Conservation (phyloP, 176 grass and related monocot species). For the Triticum dicoccoides region DNA sequence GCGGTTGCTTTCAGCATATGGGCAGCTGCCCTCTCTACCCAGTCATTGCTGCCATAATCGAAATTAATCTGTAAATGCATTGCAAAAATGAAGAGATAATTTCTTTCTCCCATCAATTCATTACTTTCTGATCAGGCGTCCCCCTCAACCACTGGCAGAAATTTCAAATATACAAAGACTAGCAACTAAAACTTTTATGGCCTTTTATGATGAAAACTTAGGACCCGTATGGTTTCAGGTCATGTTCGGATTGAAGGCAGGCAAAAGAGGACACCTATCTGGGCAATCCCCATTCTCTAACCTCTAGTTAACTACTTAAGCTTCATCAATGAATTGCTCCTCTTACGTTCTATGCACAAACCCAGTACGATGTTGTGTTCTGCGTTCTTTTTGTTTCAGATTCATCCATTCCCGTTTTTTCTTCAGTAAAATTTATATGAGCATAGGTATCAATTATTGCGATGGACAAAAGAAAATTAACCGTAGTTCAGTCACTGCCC, state of each 20-base stretch:
- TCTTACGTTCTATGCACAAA: neutral
- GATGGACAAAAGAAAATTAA: neutral
- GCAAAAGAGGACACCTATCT: neutral
- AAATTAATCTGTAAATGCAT: neutral
- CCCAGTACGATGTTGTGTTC: neutral
- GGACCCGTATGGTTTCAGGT: neutral
- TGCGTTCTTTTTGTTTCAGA: neutral
- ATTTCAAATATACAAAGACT: neutral
- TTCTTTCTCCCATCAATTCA: neutral
- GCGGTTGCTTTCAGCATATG: neutral
- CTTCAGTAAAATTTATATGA: neutral
- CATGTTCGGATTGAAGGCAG: neutral
- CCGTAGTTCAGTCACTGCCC: neutral
- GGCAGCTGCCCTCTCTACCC: neutral
- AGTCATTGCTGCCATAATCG: neutral
- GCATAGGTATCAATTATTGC: neutral
- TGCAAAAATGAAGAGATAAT: neutral
- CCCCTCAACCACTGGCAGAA: neutral
- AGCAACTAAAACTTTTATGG: neutral
- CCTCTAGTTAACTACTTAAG: neutral
- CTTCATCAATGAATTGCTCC: neutral
- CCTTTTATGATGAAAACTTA: neutral
- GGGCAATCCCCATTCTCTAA: neutral
- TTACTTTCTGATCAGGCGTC: neutral
- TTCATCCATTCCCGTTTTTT: neutral